A percentile compares a stretch with the other conserved stretches of the same genome.
phyloP scores from a whole-genome alignment of 2,329 filamentous ascomycete genomes.

The Sporothrix pseudoabietina region DNA sequence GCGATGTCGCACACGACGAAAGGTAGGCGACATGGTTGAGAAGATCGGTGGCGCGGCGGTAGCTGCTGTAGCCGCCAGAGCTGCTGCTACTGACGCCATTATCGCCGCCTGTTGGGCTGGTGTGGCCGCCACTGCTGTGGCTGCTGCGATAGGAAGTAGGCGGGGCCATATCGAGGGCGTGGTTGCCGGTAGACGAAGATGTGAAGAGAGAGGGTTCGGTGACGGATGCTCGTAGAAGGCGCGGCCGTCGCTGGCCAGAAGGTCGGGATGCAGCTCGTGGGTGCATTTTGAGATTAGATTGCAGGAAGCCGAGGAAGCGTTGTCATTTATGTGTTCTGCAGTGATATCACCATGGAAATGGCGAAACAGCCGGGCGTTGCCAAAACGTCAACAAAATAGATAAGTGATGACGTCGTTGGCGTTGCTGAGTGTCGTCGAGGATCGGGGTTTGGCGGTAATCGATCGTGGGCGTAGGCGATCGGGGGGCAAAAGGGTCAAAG shows the following conservation, averaged over 20 bases:
- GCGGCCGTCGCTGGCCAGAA: conserved; percentile 51
- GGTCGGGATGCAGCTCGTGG: conserved; percentile 45
- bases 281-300: conserved; percentile 27
- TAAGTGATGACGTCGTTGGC: conserved; percentile 21
- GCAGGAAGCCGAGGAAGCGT: no score
- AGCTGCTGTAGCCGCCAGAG: not conserved
- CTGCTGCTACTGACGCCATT: not conserved
- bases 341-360: not conserved
- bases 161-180: conserved; percentile 52
- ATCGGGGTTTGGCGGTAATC: conserved; percentile 16
- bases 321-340: not conserved
- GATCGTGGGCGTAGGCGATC: conserved; percentile 11
- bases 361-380: not conserved
- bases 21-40: conserved; percentile 57
- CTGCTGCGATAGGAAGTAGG: conserved; percentile 22
- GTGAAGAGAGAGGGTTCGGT: conserved; percentile 63
- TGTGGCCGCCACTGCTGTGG: conserved; percentile 1
- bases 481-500: not conserved
- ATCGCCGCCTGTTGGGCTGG: not conserved
- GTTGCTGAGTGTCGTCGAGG: not conserved
- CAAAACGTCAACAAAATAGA: not conserved
- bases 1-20: conserved; percentile 39
- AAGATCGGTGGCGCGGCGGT: conserved; percentile 56
- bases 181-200: conserved; percentile 50
- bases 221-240: conserved; percentile 56